Percentiles rank a stretch among this genome's conserved stretches.
phyloP scores from a whole-genome alignment of 139 green algal species.

The Ettlia oleoabundans region DNA sequence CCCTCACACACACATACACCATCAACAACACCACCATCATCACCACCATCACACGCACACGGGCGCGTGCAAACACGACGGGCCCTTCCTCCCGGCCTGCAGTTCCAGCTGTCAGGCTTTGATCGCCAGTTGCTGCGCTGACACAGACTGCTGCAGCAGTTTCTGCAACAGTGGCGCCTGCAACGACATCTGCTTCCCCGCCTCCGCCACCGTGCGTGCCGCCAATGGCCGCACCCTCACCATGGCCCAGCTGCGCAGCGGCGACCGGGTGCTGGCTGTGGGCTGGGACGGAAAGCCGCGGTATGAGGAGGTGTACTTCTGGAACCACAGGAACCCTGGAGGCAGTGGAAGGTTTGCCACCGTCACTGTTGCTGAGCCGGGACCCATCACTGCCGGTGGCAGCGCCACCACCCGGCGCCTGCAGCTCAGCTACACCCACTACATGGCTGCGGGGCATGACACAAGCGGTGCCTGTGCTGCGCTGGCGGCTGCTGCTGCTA shows the following conservation, averaged over 20 bases:
- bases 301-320: constrained; percentile 14
- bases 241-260: constrained; percentile 13
- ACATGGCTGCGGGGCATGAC: neutral
- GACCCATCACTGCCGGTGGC: neutral
- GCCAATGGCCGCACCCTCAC: neutral
- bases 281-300: neutral
- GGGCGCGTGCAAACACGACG: too few relatives aligned
- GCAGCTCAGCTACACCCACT: constrained; percentile 7
- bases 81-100: too few relatives aligned
- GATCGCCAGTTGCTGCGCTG: too few relatives aligned
- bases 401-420: neutral
- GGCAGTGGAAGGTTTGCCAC: neutral
- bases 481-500: neutral
- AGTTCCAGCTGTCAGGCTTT: neutral
- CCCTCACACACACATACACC: too few relatives aligned
- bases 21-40: too few relatives aligned
- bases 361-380: neutral
- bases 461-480: neutral
- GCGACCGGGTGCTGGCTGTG: constrained; percentile 11
- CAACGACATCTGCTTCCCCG: constrained; percentile 15
- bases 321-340: neutral
- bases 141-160: neutral
- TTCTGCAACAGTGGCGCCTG: too few relatives aligned
- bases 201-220: neutral
- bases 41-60: too few relatives aligned